Evolutionary conservation across 164 flowering plant species (phyloP).

Genomic region (Tinospora cordifolia): DNA sequence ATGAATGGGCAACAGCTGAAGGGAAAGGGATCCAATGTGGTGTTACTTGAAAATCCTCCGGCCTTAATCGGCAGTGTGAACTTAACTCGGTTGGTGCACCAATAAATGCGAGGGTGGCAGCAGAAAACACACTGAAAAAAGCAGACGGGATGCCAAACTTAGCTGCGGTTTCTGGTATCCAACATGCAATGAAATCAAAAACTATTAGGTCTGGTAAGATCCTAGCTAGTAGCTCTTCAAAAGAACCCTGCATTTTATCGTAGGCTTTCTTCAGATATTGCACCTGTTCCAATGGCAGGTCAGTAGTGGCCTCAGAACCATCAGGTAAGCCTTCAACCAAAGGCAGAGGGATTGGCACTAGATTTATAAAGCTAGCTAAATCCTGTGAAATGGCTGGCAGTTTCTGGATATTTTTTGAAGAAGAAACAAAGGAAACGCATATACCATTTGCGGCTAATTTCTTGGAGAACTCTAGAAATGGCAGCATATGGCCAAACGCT

Average conservation of each 20-base stretch:
- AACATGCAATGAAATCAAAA: constrained; percentile 22
- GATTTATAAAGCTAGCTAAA: constrained; percentile 14
- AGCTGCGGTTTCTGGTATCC: constrained; percentile 19
- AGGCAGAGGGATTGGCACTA: constrained; percentile 30
- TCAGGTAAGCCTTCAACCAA: constrained; percentile 23
- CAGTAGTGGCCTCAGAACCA: constrained; percentile 36
- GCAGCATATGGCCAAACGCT: constrained; percentile 35
- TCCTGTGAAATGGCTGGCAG: constrained; percentile 30
- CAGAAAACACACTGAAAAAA: constrained; percentile 8
- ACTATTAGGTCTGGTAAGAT: constrained; percentile 1
- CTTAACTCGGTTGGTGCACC: constrained; percentile 4
- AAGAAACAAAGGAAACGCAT: constrained; percentile 23
- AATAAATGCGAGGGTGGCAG: not conserved
- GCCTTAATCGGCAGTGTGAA: not conserved
- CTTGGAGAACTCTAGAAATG: constrained; percentile 27
- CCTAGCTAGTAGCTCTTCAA: constrained; percentile 17
- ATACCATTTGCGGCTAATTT: constrained; percentile 24
- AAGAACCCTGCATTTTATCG: constrained; percentile 25
- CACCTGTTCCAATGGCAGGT: constrained; percentile 23
- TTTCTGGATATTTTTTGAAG: constrained; percentile 33
- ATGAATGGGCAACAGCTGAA: constrained; percentile 18
- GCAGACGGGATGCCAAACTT: constrained; percentile 7
- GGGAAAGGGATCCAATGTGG: constrained; percentile 29
- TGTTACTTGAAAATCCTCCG: constrained; percentile 15
- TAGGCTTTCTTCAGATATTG: constrained; percentile 30